Evolutionary conservation across 306 rosid genomes (phyloP), one percentile per base, ranked within the genome.

Genomic region (Trifolium pratense): DNA sequence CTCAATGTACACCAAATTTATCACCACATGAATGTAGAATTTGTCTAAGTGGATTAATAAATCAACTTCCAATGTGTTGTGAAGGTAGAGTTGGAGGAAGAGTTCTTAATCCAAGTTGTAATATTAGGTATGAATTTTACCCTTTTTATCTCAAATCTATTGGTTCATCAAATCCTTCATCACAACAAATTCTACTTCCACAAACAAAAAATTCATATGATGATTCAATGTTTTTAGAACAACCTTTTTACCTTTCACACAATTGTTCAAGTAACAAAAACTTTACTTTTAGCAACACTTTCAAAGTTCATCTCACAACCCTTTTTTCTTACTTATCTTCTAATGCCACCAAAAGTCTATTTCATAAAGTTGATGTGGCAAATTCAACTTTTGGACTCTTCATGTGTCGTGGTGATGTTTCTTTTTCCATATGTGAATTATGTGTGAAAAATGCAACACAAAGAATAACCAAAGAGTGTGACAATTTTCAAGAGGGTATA

Each of bases 381-480:
- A 1, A 36, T 20, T 6, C 5, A 4, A 16, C 61, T 0, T 74
- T 25, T 34, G 83, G 79, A 8, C 76, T 80, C 42, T 74, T 74
- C 76, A 49, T 74, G 83, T 79, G 83, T 7, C 76, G 71, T 2
- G 71, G 75, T 10, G 83, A 79, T 15, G n/a, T 74, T 15, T 0
- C 66, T 3, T 3, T 18, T 39, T 0, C 2, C 1, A 17, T 68
- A 1, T 74, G 79, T 17, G 67, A 9, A 11, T 13, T 68, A 5
- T 80, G 76, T 6, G 61, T 80, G 7, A 10, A 16, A 37, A 31
- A 60, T 20, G 83, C 76, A 39, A 39, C 75, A 0, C 0, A 20
- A 2, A n/a, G 0, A 61, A 18, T 80, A 31, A 1, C 15, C 7
- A 20, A 58, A 5, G 14, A 11, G 15, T 81, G 75, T 36, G 4